phyloP scores from a whole-genome alignment of 2,329 filamentous ascomycete species.

The Zymoseptoria ardabiliae region DNA sequence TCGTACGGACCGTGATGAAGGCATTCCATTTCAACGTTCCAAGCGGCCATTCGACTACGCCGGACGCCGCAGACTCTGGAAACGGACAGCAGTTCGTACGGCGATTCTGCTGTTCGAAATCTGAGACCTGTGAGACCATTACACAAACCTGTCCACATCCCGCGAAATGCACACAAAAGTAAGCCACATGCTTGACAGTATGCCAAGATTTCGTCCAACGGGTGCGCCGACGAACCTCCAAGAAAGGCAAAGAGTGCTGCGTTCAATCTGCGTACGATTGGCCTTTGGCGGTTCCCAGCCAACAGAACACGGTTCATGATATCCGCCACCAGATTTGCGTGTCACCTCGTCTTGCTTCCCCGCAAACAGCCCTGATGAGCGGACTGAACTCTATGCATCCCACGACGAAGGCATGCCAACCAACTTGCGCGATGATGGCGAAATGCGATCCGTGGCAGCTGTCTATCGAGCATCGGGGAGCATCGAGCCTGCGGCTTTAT shows the following conservation, averaged over 20 bases:
- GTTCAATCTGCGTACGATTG: background rate
- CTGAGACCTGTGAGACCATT: no score
- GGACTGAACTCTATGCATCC: background rate
- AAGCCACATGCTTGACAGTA: background rate
- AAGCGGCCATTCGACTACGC: no score
- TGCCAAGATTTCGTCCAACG: background rate
- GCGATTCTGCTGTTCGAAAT: no score
- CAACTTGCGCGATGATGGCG: background rate
- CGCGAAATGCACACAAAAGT: no score
- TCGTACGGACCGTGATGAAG: no score
- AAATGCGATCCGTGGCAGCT: background rate
- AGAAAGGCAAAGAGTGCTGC: background rate
- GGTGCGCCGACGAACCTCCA: background rate
- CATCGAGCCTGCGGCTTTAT: background rate
- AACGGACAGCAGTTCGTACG: no score
- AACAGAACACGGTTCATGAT: background rate
- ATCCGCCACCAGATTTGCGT: background rate
- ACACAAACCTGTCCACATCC: no score
- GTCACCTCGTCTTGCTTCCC: background rate
- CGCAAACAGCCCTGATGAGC: background rate
- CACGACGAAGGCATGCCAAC: background rate
- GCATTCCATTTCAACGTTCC: no score
- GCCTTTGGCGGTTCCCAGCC: background rate
- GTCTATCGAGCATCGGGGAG: background rate
- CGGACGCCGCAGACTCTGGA: no score